Evolutionary conservation across 306 rosid genomes (phyloP).

Genomic region (Casuarina equisetifolia): DNA sequence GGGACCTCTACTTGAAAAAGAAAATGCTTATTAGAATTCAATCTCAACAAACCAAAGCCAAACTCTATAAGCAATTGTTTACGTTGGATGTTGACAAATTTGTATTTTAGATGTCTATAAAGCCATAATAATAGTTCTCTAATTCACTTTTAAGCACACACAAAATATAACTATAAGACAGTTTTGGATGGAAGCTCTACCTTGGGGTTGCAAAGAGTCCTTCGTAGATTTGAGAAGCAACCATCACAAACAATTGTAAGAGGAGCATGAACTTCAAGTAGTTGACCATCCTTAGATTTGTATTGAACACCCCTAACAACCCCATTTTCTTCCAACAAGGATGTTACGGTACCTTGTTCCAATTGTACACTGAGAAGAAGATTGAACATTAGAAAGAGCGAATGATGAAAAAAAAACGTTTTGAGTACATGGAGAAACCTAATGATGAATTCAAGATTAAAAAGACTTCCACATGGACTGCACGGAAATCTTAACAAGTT

Average conservation of each 20-base stretch:
- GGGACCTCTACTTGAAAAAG: slow-evolving; percentile 47
- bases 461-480: background rate
- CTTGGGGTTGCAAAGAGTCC: slow-evolving; percentile 59
- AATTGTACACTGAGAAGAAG: slow-evolving; percentile 44
- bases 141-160: background rate
- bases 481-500: background rate
- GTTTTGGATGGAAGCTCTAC: slow-evolving; percentile 25
- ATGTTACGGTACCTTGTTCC: slow-evolving; percentile 63
- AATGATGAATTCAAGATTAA: background rate
- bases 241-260: slow-evolving; percentile 68
- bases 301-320: slow-evolving; percentile 60
- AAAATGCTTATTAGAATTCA: background rate
- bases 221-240: slow-evolving; percentile 71
- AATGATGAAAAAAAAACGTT: background rate
- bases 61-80: background rate
- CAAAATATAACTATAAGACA: background rate
- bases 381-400: background rate
- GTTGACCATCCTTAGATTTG: slow-evolving; percentile 52
- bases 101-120: background rate
- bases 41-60: background rate
- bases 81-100: background rate
- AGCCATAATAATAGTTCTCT: slow-evolving; percentile 5
- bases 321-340: slow-evolving; percentile 55
- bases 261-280: slow-evolving; percentile 55
- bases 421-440: background rate